Conservation (phyloP, 495 filamentous ascomycete species). For the Bacidia rubella region DNA sequence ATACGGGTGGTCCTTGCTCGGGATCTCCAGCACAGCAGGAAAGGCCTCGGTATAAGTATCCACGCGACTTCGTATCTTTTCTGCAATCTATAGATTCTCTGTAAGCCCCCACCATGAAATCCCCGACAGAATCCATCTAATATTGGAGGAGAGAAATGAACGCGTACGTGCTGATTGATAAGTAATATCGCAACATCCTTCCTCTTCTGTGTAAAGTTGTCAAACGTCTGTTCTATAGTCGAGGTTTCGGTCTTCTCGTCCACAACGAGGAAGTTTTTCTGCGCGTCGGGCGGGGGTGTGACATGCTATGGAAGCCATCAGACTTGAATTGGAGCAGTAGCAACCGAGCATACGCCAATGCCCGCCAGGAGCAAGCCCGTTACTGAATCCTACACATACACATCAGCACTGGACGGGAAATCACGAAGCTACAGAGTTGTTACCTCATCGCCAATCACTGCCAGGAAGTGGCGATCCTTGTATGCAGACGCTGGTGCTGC, state of each 20-base stretch:
- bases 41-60: constrained; percentile 42
- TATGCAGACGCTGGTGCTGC: constrained; percentile 48
- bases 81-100: constrained; percentile 53
- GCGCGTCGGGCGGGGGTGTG: constrained; percentile 63
- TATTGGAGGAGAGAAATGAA: neutral
- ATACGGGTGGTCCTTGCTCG: constrained; percentile 97
- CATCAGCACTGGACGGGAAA: constrained; percentile 3
- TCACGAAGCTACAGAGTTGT: constrained; percentile 10
- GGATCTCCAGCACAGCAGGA: constrained; percentile 70
- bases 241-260: constrained; percentile 80
- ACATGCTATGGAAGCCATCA: constrained; percentile 24
- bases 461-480: constrained; percentile 90
- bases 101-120: neutral
- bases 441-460: constrained; percentile 96
- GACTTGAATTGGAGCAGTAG: constrained; percentile 1
- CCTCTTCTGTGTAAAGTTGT: constrained; percentile 70
- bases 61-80: constrained; percentile 71
- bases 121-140: no score
- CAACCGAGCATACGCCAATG: constrained; percentile 58
- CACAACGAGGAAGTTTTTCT: constrained; percentile 96
- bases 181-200: constrained; percentile 94
- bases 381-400: constrained; percentile 61
- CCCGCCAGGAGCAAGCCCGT: constrained; percentile 90
- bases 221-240: constrained; percentile 83
- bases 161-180: constrained; percentile 98